A percentile compares a stretch with the other conserved stretches of the same genome.
Evolutionary conservation across 371 early-diverging fungal species (phyloP).

Genomic region (Rhizopus microsporus): DNA sequence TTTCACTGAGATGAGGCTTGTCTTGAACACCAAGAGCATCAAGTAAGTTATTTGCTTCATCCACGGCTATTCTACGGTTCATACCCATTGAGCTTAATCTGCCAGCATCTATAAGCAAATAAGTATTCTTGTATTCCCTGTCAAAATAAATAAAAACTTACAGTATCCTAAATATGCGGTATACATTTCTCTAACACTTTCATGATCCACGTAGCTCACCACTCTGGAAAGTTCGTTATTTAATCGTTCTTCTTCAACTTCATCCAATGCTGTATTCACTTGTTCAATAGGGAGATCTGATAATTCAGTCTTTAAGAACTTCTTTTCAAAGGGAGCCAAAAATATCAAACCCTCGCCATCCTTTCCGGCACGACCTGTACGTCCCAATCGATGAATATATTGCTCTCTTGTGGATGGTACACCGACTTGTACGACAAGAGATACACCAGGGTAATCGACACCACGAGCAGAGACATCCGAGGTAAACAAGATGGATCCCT

Average conservation of each 20-base stretch:
- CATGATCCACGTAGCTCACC: constrained; percentile 40
- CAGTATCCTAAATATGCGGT: constrained; percentile 73
- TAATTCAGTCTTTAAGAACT: constrained; percentile 60
- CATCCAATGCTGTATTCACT: constrained; percentile 38
- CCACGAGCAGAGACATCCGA: constrained; percentile 99
- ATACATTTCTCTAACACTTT: constrained; percentile 56
- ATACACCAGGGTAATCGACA: constrained; percentile 97
- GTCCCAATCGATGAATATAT: constrained; percentile 98
- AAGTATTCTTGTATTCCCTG: constrained; percentile 7
- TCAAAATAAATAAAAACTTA: constrained; percentile 29
- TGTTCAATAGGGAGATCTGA: constrained; percentile 51
- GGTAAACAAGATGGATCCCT: constrained; percentile 84
- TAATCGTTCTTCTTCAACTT: constrained; percentile 32
- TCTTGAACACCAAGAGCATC: constrained; percentile 48
- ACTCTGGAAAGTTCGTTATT: constrained; percentile 21
- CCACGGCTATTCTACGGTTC: constrained; percentile 42
- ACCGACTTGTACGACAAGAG: constrained; percentile 94
- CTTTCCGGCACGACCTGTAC: constrained; percentile 98
- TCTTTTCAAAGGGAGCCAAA: constrained; percentile 82
- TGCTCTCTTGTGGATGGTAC: constrained; percentile 88
- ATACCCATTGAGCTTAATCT: constrained; percentile 44
- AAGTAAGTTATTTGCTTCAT: constrained; percentile 43
- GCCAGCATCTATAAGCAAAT: constrained; percentile 30
- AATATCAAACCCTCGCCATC: constrained; percentile 88
- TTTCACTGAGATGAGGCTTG: constrained; percentile 47